Conservation (phyloP, 2,329 filamentous ascomycete species). For the Trichophyton schoenleinii region DNA sequence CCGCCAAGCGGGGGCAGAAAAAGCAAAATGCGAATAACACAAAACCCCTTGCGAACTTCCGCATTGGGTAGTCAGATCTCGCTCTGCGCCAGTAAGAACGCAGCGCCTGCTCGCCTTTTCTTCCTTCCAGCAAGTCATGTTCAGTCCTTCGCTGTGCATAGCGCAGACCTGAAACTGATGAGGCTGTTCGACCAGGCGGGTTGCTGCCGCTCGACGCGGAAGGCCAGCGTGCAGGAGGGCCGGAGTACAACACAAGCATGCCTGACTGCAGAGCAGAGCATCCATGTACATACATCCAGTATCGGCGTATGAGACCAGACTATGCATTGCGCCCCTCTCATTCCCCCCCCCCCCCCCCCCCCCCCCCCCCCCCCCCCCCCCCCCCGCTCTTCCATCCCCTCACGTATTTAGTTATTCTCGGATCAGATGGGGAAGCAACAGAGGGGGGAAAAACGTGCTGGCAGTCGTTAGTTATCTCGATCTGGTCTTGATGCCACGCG, state of each 20-base stretch:
- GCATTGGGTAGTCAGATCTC: background rate
- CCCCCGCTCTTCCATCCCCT: background rate
- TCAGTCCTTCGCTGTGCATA: background rate
- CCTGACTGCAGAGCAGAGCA: background rate
- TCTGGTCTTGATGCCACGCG: background rate
- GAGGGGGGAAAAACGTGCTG: background rate
- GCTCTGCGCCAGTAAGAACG: background rate
- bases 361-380: background rate
- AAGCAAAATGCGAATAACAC: background rate
- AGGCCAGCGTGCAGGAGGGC: no score
- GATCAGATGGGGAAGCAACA: background rate
- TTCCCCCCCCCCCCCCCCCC: background rate
- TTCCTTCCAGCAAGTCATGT: background rate
- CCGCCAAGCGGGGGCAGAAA: background rate
- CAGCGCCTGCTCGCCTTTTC: background rate
- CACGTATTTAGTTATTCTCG: no score
- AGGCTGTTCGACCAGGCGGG: background rate
- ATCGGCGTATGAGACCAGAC: no score
- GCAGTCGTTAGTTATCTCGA: background rate
- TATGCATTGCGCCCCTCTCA: background rate
- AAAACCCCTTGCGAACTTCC: slow-evolving; percentile 4
- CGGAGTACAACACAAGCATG: background rate
- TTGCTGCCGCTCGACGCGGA: background rate
- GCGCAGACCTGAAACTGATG: background rate
- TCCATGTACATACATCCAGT: background rate